Percentiles rank a stretch among this genome's conserved stretches.
These are phyloP conservation scores for Hebeloma cylindrosporum DNA, from an alignment of 768 basidiomycete species.

Conservation along the genomic window DNA sequence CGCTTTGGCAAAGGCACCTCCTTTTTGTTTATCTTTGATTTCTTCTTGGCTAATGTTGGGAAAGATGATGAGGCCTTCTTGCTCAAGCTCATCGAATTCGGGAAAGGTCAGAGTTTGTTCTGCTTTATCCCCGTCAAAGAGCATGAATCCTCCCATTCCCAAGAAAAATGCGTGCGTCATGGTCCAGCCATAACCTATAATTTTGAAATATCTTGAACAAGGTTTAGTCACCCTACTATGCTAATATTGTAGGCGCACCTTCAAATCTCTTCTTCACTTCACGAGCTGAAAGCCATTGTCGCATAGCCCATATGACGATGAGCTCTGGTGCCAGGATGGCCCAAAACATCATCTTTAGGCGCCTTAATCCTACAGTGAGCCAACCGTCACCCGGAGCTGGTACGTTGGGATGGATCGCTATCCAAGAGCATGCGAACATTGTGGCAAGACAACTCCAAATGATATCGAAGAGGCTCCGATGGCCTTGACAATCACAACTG, in stretches of 20 bases:
- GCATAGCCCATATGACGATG: conserved; percentile 3
- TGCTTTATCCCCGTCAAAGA: conserved; percentile 2
- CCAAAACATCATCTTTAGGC: conserved; percentile 1
- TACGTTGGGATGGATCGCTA: conserved; percentile 7
- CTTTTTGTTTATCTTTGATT: conserved; percentile 15
- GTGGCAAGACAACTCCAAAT: conserved; percentile 9
- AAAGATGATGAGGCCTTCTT: conserved; percentile 1
- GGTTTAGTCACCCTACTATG: no score
- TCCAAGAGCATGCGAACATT: conserved; percentile 7
- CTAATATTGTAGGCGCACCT: conserved; percentile 1
- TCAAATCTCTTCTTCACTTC: not conserved
- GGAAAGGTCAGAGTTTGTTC: not conserved
- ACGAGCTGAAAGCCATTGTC: conserved; percentile 1
- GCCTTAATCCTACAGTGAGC: not conserved
- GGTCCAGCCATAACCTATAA: conserved; percentile 9
- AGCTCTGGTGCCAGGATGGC: conserved; percentile 3
- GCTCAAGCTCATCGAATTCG: conserved; percentile 13
- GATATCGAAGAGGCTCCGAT: no score
- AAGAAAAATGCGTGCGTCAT: conserved; percentile 13
- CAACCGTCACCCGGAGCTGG: not conserved
- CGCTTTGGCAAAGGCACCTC: conserved; percentile 28
- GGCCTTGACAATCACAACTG: no score
- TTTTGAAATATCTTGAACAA: not conserved
- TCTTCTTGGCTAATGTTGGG: conserved; percentile 8
- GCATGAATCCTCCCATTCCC: conserved; percentile 19